phyloP scores from a whole-genome alignment of 1,284 basidiomycete genomes.

The Malassezia nana region DNA sequence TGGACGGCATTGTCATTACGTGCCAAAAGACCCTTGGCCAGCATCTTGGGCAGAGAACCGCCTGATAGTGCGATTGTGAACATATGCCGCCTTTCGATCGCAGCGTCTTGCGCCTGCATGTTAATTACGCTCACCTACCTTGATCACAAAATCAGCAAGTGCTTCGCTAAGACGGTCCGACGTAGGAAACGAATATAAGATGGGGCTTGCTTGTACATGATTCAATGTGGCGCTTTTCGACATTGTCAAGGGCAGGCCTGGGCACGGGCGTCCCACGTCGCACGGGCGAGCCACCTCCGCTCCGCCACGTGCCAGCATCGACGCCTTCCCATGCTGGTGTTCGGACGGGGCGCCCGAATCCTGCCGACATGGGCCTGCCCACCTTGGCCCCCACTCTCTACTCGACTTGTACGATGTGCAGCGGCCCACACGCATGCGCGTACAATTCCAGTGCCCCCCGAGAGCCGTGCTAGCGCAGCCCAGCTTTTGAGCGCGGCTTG shows the following conservation, averaged over 20 bases:
- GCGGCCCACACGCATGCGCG: not conserved
- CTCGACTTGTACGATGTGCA: not conserved
- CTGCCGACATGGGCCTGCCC: constrained; percentile 2
- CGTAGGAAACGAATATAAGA: constrained; percentile 65
- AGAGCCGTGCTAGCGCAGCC: not conserved
- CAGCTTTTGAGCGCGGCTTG: constrained; percentile 8
- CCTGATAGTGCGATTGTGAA: constrained; percentile 91
- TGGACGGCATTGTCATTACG: constrained; percentile 60
- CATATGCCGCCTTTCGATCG: constrained; percentile 72
- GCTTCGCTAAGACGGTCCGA: constrained; percentile 52
- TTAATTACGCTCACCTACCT: constrained; percentile 41
- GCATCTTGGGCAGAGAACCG: constrained; percentile 77
- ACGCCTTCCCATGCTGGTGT: not conserved
- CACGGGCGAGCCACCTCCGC: not conserved
- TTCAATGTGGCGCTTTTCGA: not conserved
- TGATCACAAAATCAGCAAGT: constrained; percentile 73
- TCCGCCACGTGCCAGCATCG: not conserved
- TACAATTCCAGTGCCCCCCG: not conserved
- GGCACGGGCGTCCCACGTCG: not conserved
- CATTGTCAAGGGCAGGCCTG: not conserved
- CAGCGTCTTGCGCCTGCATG: constrained; percentile 68
- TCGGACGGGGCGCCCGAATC: constrained; percentile 1
- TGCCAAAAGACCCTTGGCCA: constrained; percentile 61
- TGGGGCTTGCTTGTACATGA: constrained; percentile 50
- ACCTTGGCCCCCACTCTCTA: not conserved